Base-by-base conservation (phyloP, 2,329 filamentous ascomycete species). In the Pleoardoris graminearum region DNA sequence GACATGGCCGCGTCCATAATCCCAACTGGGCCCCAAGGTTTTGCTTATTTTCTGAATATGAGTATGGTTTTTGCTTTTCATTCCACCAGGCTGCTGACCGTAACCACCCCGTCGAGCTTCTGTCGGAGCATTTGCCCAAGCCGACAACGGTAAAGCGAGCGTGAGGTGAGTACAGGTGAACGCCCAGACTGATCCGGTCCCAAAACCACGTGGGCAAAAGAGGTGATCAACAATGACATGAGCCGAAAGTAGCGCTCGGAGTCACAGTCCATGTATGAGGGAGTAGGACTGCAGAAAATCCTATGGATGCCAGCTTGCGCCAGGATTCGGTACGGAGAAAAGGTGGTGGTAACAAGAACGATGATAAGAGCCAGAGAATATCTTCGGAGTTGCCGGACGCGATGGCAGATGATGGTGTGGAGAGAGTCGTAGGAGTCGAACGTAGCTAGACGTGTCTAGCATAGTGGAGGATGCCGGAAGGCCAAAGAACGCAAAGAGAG, bases 151-250 rank as follows among this genome's bases (percentile, higher is more conserved):
- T 14, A 19, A 42, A 42, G 32, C 14, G 21, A 52, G 37, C 47
- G 49, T 43, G 38, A 51, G 23, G 22, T 30, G 32, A 29, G 30
- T 45, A 21, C 21, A 41, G 43, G 25, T 48, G 21, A 52, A 36
- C 50, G 43, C 54, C 61, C 59, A 62, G 67, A 67, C 65, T 70
- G 62, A 69, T 66, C 69, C 11, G 51, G 67, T 58, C 59, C 57
- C 54, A 48, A 27, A 36, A 17, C 37, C 48, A 36, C 25, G 52
- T 47, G 47, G 51, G 36, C 21, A 55, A 53, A 54, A 64, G 59
- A 37, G 62, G 57, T 68, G 68, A 71, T 68, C 65, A 70, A 68
- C 65, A 37, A 48, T 68, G 43, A 65, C 14, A 30, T 54, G 65
- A 65, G 65, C 64, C 59, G 44, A 55, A 50, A 51, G 60, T 63